Base-by-base conservation (phyloP, 768 basidiomycete genomes). In the Austroboletus eburneus region DNA sequence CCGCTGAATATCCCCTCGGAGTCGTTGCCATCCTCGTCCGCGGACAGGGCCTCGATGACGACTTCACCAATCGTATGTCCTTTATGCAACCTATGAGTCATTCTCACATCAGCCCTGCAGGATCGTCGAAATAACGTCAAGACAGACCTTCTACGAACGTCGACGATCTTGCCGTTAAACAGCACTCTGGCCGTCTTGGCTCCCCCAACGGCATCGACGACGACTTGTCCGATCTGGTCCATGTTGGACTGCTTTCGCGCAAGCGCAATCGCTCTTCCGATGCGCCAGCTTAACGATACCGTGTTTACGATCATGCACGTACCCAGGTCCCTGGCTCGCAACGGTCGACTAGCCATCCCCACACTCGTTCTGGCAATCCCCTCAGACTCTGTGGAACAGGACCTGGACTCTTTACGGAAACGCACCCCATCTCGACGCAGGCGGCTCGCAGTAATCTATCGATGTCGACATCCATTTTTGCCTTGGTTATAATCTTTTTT, bases 111-210 rank as follows among this genome's bases (percentile, higher is more conserved):
- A n/a, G n/a, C n/a, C n/a, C n/a, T n/a, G n/a, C n/a, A n/a, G n/a
- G n/a, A n/a, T n/a, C n/a, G n/a, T n/a, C n/a, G n/a, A n/a, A n/a
- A n/a, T n/a, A n/a, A n/a, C n/a, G 16, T 12, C 14, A 18, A 21
- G 40, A 43, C 54, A 17, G 25, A 65, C 61, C 61, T 65, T 38
- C 76, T 56, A 41, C 63, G 59, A 38, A 80, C 78, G 42, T 78
- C 72, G 20, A 77, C 55, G 21, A 84, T 79, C 63, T 85, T 85
- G 13, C 83, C 83, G 22, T 68, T 59, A 57, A 84, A 84, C 21
- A 84, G 55, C 8, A 57, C 71, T 56, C 53, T 70, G 54, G 57
- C 74, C 52, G 65, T 66, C 39, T 52, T 53, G 20, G 46, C 0
- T 0, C 70, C 70, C 1, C 69, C 69, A 16, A 72, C 67, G 9